Base-by-base conservation (phyloP, 2,329 filamentous ascomycete species). In the Talaromyces sp. region DNA sequence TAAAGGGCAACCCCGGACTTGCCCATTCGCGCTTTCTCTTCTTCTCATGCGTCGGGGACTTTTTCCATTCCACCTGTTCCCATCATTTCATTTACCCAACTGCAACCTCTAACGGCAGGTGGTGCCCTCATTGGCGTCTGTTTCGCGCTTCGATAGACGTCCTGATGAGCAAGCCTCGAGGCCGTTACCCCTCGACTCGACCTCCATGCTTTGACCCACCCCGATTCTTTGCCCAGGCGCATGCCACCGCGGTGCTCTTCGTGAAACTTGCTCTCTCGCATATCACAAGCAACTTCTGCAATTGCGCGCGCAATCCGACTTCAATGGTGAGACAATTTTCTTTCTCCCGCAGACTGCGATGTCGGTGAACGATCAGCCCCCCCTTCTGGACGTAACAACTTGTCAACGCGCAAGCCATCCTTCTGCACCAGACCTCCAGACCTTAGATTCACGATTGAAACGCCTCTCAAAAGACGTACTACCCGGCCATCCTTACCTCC, bases 401-500 rank as follows among this genome's bases (percentile, higher is more conserved):
- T 57, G 63, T 51, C 61, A 60, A 58, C 58, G 56, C 48, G 42
- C 60, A 37, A 64, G 47, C 49, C 58, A 45, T 39, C 51, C 57
- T 41, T 49, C 46, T 54, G 54, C 61, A 3, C 5, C 16, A n/a
- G 68, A 69, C 44, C 65, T 65, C 36, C 63, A 67, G 49, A 60
- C 57, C 29, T 59, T 75, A 49, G 67, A 74, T 58, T 61, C 59
- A 44, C 72, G 70, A 60, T 63, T 78, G 39, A 67, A 72, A 52
- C 67, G 63, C 36, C 68, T 78, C 36, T 72, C 66, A 47, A 70
- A 76, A 55, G 65, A 73, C 50, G 67, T 77, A 30, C 70, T 79
- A 43, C 76, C 76, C 19, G 59, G 69, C 44, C 71, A 76, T 43
- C 76, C 76, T 36, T 78, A 77, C 55, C 70, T 78, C 47, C 69